Evolutionary conservation across 75 land plant species (phyloP).

Genomic region (Pinus albicaulis): DNA sequence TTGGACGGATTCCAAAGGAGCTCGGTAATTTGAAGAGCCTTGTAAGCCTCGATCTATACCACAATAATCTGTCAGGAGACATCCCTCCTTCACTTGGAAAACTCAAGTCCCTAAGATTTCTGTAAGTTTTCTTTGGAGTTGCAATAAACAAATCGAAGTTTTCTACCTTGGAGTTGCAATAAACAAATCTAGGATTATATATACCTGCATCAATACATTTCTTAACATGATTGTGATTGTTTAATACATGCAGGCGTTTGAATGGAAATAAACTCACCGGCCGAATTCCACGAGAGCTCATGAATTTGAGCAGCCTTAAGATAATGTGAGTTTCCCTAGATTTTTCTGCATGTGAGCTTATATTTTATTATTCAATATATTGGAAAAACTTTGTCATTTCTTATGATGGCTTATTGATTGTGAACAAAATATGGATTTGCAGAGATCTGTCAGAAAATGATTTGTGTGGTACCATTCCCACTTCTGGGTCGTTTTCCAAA

Average conservation of each 20-base stretch:
- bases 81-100: constrained; percentile 54
- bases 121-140: constrained; percentile 41
- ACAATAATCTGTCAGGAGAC: constrained; percentile 54
- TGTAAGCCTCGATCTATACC: constrained; percentile 48
- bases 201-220: no score
- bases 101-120: constrained; percentile 34
- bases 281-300: constrained; percentile 62
- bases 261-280: constrained; percentile 59
- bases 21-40: constrained; percentile 53
- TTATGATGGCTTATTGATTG: no score
- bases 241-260: constrained; percentile 37
- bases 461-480: constrained; percentile 67
- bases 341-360: not conserved
- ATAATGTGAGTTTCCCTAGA: constrained; percentile 37
- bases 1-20: constrained; percentile 52
- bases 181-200: no score
- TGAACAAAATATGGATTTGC: not conserved
- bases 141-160: no score
- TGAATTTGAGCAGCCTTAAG: constrained; percentile 47
- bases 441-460: constrained; percentile 63
- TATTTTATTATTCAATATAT: not conserved
- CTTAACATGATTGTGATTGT: no score
- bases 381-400: no score
- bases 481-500: constrained; percentile 58
- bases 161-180: no score